Base-by-base conservation (phyloP, 257 asterid genomes). In the Plantago elongata region DNA sequence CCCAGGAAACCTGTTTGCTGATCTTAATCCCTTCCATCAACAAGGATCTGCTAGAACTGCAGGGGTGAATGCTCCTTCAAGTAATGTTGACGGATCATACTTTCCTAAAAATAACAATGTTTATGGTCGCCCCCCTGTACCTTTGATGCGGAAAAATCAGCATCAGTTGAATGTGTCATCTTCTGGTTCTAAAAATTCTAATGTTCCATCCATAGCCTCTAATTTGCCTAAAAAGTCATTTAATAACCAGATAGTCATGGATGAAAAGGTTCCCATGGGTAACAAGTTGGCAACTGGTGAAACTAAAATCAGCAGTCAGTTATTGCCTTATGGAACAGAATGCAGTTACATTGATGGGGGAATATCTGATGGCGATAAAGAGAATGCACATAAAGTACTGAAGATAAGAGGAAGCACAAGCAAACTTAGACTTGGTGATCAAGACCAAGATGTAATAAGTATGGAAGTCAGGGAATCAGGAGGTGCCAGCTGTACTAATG, bases 11-110 rank as follows among this genome's bases (percentile, higher is more conserved):
- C 94, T 87, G 50, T 93, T 89, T 77, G 87, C 99, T 17, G 97
- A 93, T 74, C 96, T 93, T 58, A 93, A 93, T 71, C 99, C 99
- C 13, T 93, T 93, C 81, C 97, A 78, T 65, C 65, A 81, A 62
- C 87, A 89, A 79, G 94, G 88, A 64, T 74, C 96, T 54, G 90
- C 84, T 62, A 88, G 79, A 65, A 61, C 73, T 67, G 69, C 72
- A 46, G 65, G 67, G 66, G 84, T 83, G 69, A 84, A 74, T 60
- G 79, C 74, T 71, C 75, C 74, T 70, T 65, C 71, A 51, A 85
- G 79, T 65, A 83, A 74, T 67, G 77, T 77, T 65, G 88, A 81
- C 62, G 85, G 78, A 64, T 59, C 81, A 64, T 89, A 81, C 48
- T 76, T 73, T 71, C 75, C 88, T 38, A 81, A 80, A 66, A 63